Percentiles rank a stretch among this genome's conserved stretches.
These are phyloP conservation scores for Warburgia ugandensis DNA, from an alignment of 164 flowering plant species.

Conservation along the genomic window DNA sequence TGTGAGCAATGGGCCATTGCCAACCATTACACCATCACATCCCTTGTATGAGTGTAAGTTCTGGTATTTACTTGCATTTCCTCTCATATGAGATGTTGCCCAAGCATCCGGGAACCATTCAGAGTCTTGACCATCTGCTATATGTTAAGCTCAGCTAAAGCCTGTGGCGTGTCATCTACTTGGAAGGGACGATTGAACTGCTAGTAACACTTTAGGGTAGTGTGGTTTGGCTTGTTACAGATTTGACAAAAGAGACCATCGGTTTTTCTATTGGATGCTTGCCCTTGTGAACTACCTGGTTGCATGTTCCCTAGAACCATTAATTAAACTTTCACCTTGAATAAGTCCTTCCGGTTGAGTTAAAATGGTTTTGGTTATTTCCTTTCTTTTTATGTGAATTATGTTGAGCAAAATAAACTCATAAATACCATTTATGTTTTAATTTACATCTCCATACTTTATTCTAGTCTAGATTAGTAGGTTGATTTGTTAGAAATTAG, in stretches of 20 bases:
- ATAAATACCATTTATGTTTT: too few relatives aligned
- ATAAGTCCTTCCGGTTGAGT: neutral
- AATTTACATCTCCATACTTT: too few relatives aligned
- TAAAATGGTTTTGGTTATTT: neutral
- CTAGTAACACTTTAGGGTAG: neutral
- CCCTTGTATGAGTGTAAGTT: neutral
- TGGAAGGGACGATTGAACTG: slow-evolving; percentile 1
- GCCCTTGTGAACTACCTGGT: too few relatives aligned
- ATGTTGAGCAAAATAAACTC: neutral
- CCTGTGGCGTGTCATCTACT: neutral
- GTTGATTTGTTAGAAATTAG: too few relatives aligned
- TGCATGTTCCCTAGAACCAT: too few relatives aligned
- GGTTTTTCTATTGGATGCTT: too few relatives aligned
- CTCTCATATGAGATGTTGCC: neutral
- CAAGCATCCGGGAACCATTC: slow-evolving; percentile 1
- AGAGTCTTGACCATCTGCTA: neutral
- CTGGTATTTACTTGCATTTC: neutral
- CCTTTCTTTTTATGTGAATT: neutral
- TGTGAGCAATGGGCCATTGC: neutral
- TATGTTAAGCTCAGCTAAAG: neutral
- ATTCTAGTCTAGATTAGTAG: too few relatives aligned
- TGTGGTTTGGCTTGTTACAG: neutral
- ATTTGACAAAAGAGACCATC: too few relatives aligned
- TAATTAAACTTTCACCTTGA: neutral
- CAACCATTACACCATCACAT: slow-evolving; percentile 1